phyloP scores from a whole-genome alignment of 495 filamentous ascomycete species.

The Hyaloscypha hepaticicola region DNA sequence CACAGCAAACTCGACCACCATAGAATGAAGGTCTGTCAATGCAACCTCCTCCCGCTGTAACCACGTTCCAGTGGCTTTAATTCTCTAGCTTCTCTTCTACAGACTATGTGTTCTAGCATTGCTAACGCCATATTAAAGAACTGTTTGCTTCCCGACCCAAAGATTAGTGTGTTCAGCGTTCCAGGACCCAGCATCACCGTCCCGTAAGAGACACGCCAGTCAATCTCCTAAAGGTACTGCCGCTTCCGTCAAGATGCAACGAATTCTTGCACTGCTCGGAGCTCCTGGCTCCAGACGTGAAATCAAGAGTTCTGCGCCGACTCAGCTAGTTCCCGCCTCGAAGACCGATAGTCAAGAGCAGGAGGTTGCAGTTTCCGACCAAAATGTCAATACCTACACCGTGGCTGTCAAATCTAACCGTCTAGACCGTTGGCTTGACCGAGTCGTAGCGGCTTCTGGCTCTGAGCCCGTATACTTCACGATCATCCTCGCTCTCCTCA shows the following conservation, averaged over 20 bases:
- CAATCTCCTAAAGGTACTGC: background rate
- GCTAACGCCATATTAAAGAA: constrained; percentile 12
- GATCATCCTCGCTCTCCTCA: constrained; percentile 32
- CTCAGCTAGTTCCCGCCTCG: constrained; percentile 20
- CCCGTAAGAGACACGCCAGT: background rate
- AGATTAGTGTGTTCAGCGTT: constrained; percentile 6
- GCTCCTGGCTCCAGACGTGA: constrained; percentile 19
- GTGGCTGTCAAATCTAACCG: constrained; percentile 25
- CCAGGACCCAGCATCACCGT: constrained; percentile 11
- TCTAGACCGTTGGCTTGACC: constrained; percentile 39
- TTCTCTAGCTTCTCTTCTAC: too few species aligned
- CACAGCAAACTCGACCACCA: constrained; percentile 25
- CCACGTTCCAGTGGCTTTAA: background rate
- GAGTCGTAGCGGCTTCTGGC: constrained; percentile 32
- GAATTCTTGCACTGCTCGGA: constrained; percentile 1
- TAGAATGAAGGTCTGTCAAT: constrained; percentile 25
- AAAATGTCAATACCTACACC: constrained; percentile 28
- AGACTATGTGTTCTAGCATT: too few species aligned
- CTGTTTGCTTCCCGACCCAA: constrained; percentile 4
- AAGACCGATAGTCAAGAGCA: constrained; percentile 16
- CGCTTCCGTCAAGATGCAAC: constrained; percentile 11
- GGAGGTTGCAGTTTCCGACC: background rate
- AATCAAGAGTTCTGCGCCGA: constrained; percentile 31
- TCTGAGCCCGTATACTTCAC: constrained; percentile 34
- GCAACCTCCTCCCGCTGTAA: constrained; percentile 4